Conservation (phyloP, 2,329 filamentous ascomycete genomes). For the Talaromyces sp. region DNA sequence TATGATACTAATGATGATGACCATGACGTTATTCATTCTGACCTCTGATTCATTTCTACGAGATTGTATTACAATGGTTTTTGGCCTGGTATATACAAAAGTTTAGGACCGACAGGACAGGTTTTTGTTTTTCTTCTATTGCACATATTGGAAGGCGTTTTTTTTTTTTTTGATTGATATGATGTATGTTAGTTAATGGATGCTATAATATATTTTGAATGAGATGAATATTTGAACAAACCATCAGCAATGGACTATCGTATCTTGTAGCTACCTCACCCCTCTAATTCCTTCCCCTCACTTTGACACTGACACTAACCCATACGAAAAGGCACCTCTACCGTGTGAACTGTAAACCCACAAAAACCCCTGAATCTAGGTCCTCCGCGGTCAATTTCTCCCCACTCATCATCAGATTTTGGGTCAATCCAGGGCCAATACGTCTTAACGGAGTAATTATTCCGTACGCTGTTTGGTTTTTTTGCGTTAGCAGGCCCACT, state of each 20-base stretch:
- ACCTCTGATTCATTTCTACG: background rate
- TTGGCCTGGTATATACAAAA: background rate
- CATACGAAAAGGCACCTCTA: background rate
- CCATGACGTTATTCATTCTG: background rate
- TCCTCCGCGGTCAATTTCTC: background rate
- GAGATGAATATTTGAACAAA: background rate
- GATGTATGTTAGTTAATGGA: background rate
- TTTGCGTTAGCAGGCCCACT: background rate
- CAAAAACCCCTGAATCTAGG: background rate
- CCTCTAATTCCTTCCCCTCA: background rate
- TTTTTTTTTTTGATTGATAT: too few relatives aligned
- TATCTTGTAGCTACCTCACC: background rate
- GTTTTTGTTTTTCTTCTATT: background rate
- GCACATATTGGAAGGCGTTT: background rate
- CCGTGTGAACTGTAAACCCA: background rate
- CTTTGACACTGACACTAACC: background rate
- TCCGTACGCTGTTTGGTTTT: background rate
- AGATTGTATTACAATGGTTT: background rate
- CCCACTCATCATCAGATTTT: background rate
- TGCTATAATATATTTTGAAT: background rate
- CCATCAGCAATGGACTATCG: background rate
- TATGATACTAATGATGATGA: background rate
- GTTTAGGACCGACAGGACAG: background rate
- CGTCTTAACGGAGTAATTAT: background rate
- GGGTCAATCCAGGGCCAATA: background rate